Conservation (phyloP, 768 basidiomycete species). For the Dioszegia aurantiaca region DNA sequence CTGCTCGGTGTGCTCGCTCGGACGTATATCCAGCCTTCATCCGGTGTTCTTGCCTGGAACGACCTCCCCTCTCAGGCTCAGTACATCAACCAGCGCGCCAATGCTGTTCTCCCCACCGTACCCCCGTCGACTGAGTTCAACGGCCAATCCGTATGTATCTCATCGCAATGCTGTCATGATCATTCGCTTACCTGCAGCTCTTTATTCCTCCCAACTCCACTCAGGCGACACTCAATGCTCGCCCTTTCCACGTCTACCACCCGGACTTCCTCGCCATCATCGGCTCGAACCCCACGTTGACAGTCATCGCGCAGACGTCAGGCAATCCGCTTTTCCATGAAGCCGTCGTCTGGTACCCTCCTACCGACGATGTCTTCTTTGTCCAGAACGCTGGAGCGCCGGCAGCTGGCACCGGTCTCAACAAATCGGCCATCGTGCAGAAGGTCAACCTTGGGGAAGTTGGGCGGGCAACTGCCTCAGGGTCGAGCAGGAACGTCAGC, state of each 20-base stretch:
- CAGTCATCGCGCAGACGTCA: constrained; percentile 61
- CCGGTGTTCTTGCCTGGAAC: constrained; percentile 8
- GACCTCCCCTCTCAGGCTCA: constrained; percentile 32
- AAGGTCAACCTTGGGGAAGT: constrained; percentile 65
- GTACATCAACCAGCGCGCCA: constrained; percentile 30
- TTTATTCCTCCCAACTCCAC: constrained; percentile 62
- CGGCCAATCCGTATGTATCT: constrained; percentile 23
- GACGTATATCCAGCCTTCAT: constrained; percentile 2
- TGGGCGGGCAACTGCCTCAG: constrained; percentile 35
- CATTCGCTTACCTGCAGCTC: constrained; percentile 1
- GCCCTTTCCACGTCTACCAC: constrained; percentile 60
- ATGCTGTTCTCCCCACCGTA: constrained; percentile 30
- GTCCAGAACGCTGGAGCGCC: constrained; percentile 67
- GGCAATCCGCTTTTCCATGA: constrained; percentile 72
- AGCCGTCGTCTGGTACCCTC: constrained; percentile 57
- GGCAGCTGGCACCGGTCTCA: constrained; percentile 63
- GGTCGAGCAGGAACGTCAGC: constrained; percentile 43
- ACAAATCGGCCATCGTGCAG: constrained; percentile 64
- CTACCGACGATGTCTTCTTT: constrained; percentile 73
- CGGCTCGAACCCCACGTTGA: constrained; percentile 61
- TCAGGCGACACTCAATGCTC: constrained; percentile 56
- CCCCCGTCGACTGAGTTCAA: constrained; percentile 27
- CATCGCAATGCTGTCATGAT: background rate
- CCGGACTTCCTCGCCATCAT: constrained; percentile 62
- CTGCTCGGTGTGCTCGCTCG: constrained; percentile 2